Conservation (phyloP, 352 stramenopile species). For the Globisporangium takayamanum region DNA sequence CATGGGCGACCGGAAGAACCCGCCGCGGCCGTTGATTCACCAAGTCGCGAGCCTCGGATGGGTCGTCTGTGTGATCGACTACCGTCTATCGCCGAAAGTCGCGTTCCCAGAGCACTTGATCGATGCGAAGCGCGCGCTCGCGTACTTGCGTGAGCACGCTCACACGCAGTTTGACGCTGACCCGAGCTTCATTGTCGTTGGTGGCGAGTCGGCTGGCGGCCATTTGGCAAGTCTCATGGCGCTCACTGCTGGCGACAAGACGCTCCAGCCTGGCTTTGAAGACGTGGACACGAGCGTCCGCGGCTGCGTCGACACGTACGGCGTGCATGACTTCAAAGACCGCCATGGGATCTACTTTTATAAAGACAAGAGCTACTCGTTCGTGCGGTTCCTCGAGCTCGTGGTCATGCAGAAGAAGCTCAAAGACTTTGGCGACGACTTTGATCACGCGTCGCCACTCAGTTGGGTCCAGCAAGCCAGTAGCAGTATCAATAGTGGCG, state of each 20-base stretch:
- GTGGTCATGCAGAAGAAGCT: conserved; percentile 67
- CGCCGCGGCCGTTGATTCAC: conserved; percentile 45
- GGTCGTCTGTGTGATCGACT: conserved; percentile 68
- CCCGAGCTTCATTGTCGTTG: conserved; percentile 49
- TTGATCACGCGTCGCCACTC: conserved; percentile 53
- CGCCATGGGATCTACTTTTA: conserved; percentile 55
- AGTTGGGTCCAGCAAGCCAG: conserved; percentile 29
- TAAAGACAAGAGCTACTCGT: conserved; percentile 46
- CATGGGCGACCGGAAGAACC: conserved; percentile 41
- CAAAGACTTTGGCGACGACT: conserved; percentile 31
- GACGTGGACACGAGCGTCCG: conserved; percentile 64
- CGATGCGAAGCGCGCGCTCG: conserved; percentile 55
- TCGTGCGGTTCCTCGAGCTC: conserved; percentile 60
- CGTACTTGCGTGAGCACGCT: conserved; percentile 38
- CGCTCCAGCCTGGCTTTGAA: conserved; percentile 71
- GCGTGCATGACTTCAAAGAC: conserved; percentile 72
- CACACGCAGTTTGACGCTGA: conserved; percentile 29
- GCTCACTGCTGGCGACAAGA: conserved; percentile 54
- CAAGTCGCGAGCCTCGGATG: conserved; percentile 49
- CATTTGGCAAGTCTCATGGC: conserved; percentile 66
- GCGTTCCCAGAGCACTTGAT: conserved; percentile 57
- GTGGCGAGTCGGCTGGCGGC: conserved; percentile 57
- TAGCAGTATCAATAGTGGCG: too few relatives aligned
- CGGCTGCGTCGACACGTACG: conserved; percentile 67
- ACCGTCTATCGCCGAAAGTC: conserved; percentile 51